Evolutionary conservation across 352 stramenopile genomes (phyloP).

Genomic region (Phytophthora ramorum): DNA sequence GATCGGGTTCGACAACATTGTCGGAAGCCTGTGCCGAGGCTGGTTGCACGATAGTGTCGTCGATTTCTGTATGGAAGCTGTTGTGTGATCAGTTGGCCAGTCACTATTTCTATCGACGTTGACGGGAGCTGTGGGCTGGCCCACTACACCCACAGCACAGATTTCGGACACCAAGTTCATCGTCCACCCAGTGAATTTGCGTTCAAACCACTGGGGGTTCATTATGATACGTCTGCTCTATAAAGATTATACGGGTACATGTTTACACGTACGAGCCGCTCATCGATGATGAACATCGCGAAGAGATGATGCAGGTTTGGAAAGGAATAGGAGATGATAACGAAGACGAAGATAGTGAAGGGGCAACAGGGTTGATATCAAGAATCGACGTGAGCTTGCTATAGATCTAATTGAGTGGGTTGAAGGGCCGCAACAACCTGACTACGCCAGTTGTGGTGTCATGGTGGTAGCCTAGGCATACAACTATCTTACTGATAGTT

Average conservation of each 20-base stretch:
- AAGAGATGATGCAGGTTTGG: constrained; percentile 1
- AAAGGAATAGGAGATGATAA: not conserved
- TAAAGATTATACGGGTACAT: not conserved
- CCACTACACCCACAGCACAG: no score
- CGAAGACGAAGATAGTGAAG: no score
- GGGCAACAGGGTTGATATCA: no score
- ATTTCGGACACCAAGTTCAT: no score
- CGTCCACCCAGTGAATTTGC: no score
- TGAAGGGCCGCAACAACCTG: no score
- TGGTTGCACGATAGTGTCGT: constrained; percentile 9
- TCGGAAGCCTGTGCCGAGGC: constrained; percentile 5
- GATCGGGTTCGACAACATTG: constrained; percentile 5
- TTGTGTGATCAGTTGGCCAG: not conserved
- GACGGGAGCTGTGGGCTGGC: not conserved
- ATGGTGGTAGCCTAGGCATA: no score
- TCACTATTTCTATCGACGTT: not conserved
- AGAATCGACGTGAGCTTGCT: no score
- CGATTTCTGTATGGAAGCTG: not conserved
- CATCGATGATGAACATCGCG: constrained; percentile 4
- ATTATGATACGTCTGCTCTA: constrained; percentile 6
- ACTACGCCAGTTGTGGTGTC: no score
- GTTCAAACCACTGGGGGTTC: constrained; percentile 14
- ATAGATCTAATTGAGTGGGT: no score
- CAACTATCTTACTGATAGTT: no score
- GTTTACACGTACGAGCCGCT: constrained; percentile 9